Base-by-base conservation (phyloP, 2,329 filamentous ascomycete species). In the Alternaria conjuncta region DNA sequence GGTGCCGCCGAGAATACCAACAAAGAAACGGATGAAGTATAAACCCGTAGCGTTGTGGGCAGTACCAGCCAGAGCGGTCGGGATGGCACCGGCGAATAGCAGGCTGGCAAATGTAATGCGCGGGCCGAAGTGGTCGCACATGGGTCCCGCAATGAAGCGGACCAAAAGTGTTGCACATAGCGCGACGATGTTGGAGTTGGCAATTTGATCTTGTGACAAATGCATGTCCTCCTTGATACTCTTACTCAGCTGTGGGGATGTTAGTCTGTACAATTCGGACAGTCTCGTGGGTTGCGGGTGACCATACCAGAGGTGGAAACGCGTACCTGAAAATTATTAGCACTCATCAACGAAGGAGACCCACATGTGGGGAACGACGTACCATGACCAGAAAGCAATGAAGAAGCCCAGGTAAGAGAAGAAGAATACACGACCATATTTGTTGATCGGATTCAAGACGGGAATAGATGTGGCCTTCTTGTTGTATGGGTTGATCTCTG, bases 131-230 rank as follows among this genome's bases (percentile, higher is more conserved):
- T 86, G 86, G 81, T 97, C 94, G 79, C 94, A 97, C n/a, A 92
- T 84, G 13, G 94, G 92, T 0, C 94, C 94, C 57, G 92, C 89
- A 55, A 94, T 79, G 46, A 94, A 85, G 60, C 94, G 91, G 36
- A 97, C 88, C 30, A 97, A 80, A 15, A 97, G 84, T 26, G 79
- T 81, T 47, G 78, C 76, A 41, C 74, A 75, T 5, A 97, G 84
- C 6, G 93, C 94, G 61, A 96, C 87, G 65, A 97, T 95, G 80
- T 97, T 97, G 41, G 94, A 97, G 82, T 97, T 97, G 71, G 91
- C 89, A 57, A 97, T 85, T 78, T 97, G 86, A 32, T 84, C 83
- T 25, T 89, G 84, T 11, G 86, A 90, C 72, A 97, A 88, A 55
- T 89, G 78, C 32, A 97, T 86, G 75, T 97, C 93, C 67, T 89